phyloP scores from a whole-genome alignment of 352 stramenopile species.

The Pythium coloratum region DNA sequence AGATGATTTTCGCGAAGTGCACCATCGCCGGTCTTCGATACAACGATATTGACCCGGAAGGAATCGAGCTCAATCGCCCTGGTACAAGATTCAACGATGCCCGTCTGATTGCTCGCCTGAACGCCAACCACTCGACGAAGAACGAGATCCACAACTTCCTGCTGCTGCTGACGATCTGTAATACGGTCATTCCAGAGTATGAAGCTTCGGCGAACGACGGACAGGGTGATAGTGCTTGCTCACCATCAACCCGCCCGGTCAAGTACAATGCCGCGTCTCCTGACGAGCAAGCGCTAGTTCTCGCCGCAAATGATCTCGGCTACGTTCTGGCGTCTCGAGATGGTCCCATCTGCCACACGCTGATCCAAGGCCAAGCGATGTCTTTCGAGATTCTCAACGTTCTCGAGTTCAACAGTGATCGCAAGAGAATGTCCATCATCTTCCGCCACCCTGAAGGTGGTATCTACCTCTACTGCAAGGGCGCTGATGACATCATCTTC shows the following conservation, averaged over 20 bases:
- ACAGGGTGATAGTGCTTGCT: neutral
- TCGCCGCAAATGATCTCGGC: constrained; percentile 71
- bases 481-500: constrained; percentile 82
- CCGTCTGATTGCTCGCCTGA: constrained; percentile 67
- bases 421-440: constrained; percentile 99
- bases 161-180: constrained; percentile 83
- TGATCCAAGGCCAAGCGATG: constrained; percentile 63
- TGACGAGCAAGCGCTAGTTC: constrained; percentile 80
- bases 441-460: constrained; percentile 77
- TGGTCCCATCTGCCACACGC: constrained; percentile 62
- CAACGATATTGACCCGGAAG: constrained; percentile 82
- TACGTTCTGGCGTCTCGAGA: constrained; percentile 71
- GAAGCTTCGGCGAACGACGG: constrained; percentile 25
- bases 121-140: constrained; percentile 80
- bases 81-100: constrained; percentile 83
- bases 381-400: constrained; percentile 94
- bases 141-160: constrained; percentile 87
- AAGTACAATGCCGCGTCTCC: constrained; percentile 87
- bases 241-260: constrained; percentile 26
- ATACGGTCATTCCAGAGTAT: constrained; percentile 84
- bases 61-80: constrained; percentile 37
- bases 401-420: constrained; percentile 98
- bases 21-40: constrained; percentile 91
- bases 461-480: constrained; percentile 85
- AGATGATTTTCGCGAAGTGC: constrained; percentile 92